Base-by-base conservation (phyloP, 805 yeast genomes). In the Saccharomycopsis amapae region DNA sequence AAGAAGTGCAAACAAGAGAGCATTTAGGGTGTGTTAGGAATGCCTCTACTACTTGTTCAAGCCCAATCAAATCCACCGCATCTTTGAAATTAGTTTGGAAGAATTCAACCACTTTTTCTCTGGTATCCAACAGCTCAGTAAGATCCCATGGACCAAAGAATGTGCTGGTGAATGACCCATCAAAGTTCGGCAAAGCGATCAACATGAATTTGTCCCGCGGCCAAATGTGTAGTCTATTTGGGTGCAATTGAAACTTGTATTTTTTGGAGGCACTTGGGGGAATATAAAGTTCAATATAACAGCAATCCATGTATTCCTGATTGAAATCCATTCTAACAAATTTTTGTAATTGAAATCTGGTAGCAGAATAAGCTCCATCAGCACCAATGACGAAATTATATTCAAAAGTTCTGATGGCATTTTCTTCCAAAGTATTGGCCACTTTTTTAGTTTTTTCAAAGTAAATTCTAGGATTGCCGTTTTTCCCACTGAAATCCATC, bases 141-240 rank as follows among this genome's bases (percentile, higher is more conserved):
- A 83, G 57, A 4, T 64, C 57, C 81, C 87, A 81, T 1, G 96
- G 86, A 9, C 86, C 87, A 66, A 89, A 89, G 54, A 88, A 79
- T 0, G 97, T 89, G 1, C 86, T 81, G 0, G 96, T 89, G 62
- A 88, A 89, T 4, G 95, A 80, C 0, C 90, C 93, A 59, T 85
- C 95, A 20, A 65, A 62, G 55, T 89, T 89, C 7, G 97, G 85
- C 48, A 89, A 69, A 0, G 96, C 96, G 56, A 89, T 89, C 54
- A 89, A 71, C 97, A 89, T 89, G 59, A 69, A 85, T 44, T 84
- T 71, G 48, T 79, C 76, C 38, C 96, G 69, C 3, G 97, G 97
- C 97, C 97, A 89, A 38, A 89, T 85, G 57, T 89, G 97, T 42
- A 89, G 69, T 59, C 85, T 87, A 62, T 85, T 78, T 5, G 88